Base-by-base conservation (phyloP, 805 yeast species). In the Saturnispora sekii region DNA sequence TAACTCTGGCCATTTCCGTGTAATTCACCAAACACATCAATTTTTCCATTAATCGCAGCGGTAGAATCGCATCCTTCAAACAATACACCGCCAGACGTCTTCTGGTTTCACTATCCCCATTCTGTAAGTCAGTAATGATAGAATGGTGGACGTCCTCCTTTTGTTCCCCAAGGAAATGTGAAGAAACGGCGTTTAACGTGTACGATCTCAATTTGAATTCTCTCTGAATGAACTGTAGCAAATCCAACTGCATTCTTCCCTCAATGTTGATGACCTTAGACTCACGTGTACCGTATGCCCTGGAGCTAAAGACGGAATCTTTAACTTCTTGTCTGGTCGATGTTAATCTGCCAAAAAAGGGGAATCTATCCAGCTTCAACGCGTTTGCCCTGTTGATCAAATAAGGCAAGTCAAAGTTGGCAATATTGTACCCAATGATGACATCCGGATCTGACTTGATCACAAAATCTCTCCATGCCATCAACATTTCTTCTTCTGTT, bases 1-100 rank as follows among this genome's bases (percentile, higher is more conserved):
- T 93, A 26, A 93, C 99, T 68, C 99, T 81, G 1, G 98, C 97
- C 99, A 93, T 93, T 65, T 93, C 99, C 0, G 97, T 90, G 64
- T 93, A 93, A 58, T 93, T 93, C 49, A 94, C 95, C 49, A 93
- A 69, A 55, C 97, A 88, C 98, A 93, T 94, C 44, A 93, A 72
- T 57, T 90, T 94, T 51, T 90, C 97, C 55, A 89, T 64, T 32
- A 93, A 70, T 51, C 98, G 69, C 54, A 93, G 59, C 1, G 98
- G 98, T 38, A 93, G 68, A 57, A 83, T 89, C 0, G 98, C 96
- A 70, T 93, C 99, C 57, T 93, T 93, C 56, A 93, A 69, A 72
- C 99, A 93, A 63, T 93, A 93, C 5, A 93, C 97, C 0, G 99
- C 99, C 57, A 93, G 70, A 49, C 99, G 75, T 64, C 97, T 70